These are phyloP conservation scores for Fragaria vesca DNA, from an alignment of 306 rosid species.

Conservation along the genomic window DNA sequence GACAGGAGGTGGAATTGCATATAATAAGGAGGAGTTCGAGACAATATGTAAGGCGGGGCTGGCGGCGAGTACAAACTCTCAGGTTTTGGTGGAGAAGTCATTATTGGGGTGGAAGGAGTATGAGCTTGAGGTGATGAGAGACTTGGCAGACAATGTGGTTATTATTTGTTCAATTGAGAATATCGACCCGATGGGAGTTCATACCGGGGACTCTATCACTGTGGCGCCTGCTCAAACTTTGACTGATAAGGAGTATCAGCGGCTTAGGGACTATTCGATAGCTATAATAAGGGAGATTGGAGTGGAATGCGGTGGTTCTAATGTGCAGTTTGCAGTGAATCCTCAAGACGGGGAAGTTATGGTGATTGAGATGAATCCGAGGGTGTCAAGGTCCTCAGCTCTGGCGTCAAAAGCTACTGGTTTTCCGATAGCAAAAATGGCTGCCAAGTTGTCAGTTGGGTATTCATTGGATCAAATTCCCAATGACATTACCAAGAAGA, in stretches of 20 bases:
- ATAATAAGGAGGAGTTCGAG: conserved; percentile 79
- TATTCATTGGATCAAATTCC: conserved; percentile 91
- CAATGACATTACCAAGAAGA: conserved; percentile 88
- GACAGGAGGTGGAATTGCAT: conserved; percentile 94
- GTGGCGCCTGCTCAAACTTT: conserved; percentile 96
- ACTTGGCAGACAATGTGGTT: conserved; percentile 92
- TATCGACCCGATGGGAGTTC: conserved; percentile 98
- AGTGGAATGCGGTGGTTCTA: conserved; percentile 84
- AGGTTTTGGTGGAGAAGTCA: conserved; percentile 90
- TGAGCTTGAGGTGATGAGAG: conserved; percentile 99
- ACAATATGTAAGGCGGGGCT: conserved; percentile 82
- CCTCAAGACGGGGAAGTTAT: conserved; percentile 82
- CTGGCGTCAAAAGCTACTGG: conserved; percentile 94
- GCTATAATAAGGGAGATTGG: conserved; percentile 77
- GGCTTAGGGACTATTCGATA: conserved; percentile 72
- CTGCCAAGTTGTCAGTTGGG: conserved; percentile 86
- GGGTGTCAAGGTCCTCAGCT: conserved; percentile 95
- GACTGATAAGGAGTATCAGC: conserved; percentile 94
- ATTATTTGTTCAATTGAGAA: conserved; percentile 97
- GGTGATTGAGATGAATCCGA: conserved; percentile 99
- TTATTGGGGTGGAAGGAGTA: conserved; percentile 97
- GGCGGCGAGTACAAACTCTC: conserved; percentile 78
- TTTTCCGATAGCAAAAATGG: conserved; percentile 95
- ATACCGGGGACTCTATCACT: conserved; percentile 93
- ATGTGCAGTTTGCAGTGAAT: conserved; percentile 94